These are phyloP conservation scores for Hamamelis virginiana DNA, from an alignment of 164 flowering plant species.

Conservation along the genomic window DNA sequence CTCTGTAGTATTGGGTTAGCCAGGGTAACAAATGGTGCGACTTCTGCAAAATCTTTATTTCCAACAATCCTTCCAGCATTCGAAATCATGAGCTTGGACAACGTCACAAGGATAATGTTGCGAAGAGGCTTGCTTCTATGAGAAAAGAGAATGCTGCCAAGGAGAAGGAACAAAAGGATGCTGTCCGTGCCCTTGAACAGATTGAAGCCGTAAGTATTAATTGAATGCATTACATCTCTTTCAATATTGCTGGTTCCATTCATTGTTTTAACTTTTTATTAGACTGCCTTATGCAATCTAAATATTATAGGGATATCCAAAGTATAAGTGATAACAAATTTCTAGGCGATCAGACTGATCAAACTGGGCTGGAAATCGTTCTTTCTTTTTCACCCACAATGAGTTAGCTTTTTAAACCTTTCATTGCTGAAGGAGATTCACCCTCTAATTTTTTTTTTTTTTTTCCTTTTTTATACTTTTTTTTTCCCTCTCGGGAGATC, in stretches of 20 bases:
- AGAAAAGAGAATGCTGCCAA: constrained; percentile 71
- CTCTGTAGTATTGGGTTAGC: constrained; percentile 86
- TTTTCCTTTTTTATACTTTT: too few species aligned
- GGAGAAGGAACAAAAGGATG: constrained; percentile 77
- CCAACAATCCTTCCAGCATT: constrained; percentile 83
- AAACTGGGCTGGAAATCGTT: too few species aligned
- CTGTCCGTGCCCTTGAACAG: constrained; percentile 72
- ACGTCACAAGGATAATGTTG: constrained; percentile 86
- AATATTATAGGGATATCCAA: too few species aligned
- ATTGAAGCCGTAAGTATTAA: constrained; percentile 81
- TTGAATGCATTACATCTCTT: background rate
- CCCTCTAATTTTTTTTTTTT: too few species aligned
- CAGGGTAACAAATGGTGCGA: constrained; percentile 99
- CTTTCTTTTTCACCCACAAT: too few species aligned
- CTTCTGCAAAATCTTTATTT: constrained; percentile 86
- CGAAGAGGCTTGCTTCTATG: constrained; percentile 67
- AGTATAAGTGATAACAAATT: too few species aligned
- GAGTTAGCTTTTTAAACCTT: too few species aligned
- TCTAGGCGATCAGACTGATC: too few species aligned
- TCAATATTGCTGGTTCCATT: background rate
- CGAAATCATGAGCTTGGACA: constrained; percentile 93
- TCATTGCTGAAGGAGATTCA: too few species aligned
- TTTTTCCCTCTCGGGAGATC: too few species aligned
- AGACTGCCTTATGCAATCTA: too few species aligned
- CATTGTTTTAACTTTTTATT: background rate